These are phyloP conservation scores for Fusarium liriodendri DNA, from an alignment of 2,329 filamentous ascomycete genomes.

Conservation along the genomic window DNA sequence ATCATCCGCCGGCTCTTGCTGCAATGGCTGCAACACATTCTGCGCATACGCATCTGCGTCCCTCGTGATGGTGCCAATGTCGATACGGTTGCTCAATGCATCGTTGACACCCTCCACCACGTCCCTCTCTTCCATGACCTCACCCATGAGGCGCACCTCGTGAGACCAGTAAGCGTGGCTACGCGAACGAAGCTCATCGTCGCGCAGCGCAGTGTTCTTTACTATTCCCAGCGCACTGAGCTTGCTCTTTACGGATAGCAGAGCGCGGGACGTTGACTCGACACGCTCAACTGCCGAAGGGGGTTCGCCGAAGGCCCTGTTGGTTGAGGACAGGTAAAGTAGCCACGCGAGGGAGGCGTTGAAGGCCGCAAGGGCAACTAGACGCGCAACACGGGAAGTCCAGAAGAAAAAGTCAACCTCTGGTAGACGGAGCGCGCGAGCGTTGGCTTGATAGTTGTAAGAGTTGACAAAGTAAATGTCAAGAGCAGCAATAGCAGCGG, in stretches of 20 bases:
- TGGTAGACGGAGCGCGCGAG: conserved; percentile 67
- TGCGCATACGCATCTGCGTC: conserved; percentile 73
- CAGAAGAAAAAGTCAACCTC: conserved; percentile 81
- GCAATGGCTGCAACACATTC: conserved; percentile 52
- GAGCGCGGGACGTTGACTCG: conserved; percentile 64
- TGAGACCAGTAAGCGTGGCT: conserved; percentile 83
- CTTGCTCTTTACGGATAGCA: conserved; percentile 73
- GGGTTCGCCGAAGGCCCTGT: conserved; percentile 77
- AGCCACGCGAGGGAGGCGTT: conserved; percentile 73
- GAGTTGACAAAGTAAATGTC: conserved; percentile 75
- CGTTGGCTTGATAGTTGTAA: conserved; percentile 75
- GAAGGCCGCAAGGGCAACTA: conserved; percentile 70
- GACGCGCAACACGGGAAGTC: conserved; percentile 72
- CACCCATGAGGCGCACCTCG: conserved; percentile 77
- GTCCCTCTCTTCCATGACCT: conserved; percentile 82
- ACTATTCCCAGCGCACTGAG: conserved; percentile 79
- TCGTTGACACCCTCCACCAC: conserved; percentile 78
- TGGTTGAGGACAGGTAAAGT: conserved; percentile 82
- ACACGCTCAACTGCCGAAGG: conserved; percentile 74
- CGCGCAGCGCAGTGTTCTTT: conserved; percentile 81
- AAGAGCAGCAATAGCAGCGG: conserved; percentile 65
- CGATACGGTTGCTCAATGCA: conserved; percentile 72
- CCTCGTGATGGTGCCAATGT: conserved; percentile 68
- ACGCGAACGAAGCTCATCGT: conserved; percentile 74
- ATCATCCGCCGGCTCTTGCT: conserved; percentile 32